Evolutionary conservation across 2,329 filamentous ascomycete genomes (phyloP).

Genomic region (Aspergillus unguis): DNA sequence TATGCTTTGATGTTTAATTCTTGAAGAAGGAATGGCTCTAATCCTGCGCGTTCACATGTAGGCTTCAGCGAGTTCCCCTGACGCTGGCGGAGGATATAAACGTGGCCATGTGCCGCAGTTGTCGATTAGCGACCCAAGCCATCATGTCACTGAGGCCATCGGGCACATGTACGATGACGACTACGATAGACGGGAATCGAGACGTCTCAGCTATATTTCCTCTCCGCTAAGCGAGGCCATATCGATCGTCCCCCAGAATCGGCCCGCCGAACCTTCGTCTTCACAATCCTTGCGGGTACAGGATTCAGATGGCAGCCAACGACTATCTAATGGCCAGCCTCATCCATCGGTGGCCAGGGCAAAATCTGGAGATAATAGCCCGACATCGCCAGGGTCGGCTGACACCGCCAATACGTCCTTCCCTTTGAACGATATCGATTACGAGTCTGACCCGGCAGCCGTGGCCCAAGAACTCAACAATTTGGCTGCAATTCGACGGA

Average conservation of each 20-base stretch:
- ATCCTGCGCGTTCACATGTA: slow-evolving; percentile 20
- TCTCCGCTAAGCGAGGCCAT: slow-evolving; percentile 46
- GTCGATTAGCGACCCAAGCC: slow-evolving; percentile 80
- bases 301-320: slow-evolving; percentile 33
- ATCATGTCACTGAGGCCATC: slow-evolving; percentile 93
- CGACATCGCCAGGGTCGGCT: slow-evolving; percentile 55
- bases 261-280: slow-evolving; percentile 27
- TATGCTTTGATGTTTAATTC: neutral
- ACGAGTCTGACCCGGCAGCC: slow-evolving; percentile 83
- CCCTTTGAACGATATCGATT: slow-evolving; percentile 78
- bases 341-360: slow-evolving; percentile 22
- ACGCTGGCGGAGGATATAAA: slow-evolving; percentile 47
- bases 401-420: slow-evolving; percentile 61
- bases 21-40: slow-evolving; percentile 1
- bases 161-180: slow-evolving; percentile 83
- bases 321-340: slow-evolving; percentile 33
- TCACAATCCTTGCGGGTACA: slow-evolving; percentile 29
- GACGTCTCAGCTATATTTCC: slow-evolving; percentile 72
- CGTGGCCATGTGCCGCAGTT: slow-evolving; percentile 60
- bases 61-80: slow-evolving; percentile 42
- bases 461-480: slow-evolving; percentile 92
- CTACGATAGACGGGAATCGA: slow-evolving; percentile 58
- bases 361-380: slow-evolving; percentile 45
- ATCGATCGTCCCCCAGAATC: slow-evolving; percentile 36
- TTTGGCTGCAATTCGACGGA: slow-evolving; percentile 79